Conservation (phyloP, 805 yeast genomes). For the Candida endomychidarum region DNA sequence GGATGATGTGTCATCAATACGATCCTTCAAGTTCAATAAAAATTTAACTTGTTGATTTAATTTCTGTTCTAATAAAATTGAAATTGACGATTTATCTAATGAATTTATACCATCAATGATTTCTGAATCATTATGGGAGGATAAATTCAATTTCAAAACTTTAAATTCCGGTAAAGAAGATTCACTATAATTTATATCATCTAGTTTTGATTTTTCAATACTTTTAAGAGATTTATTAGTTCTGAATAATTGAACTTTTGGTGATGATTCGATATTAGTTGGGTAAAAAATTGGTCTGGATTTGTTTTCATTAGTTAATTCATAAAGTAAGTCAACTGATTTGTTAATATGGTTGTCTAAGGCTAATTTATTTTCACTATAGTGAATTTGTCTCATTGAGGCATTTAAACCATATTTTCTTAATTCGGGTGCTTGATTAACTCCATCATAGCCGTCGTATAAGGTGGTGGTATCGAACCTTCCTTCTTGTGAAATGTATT, state of each 20-base stretch:
- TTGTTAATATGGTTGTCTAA: conserved; percentile 61
- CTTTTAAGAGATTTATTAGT: conserved; percentile 10
- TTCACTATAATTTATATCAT: conserved; percentile 7
- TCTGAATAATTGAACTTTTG: conserved; percentile 7
- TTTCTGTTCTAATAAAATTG: conserved; percentile 68
- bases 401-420: conserved; percentile 36
- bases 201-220: conserved; percentile 11
- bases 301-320: conserved; percentile 55
- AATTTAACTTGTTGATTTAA: conserved; percentile 66
- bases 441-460: conserved; percentile 30
- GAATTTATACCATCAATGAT: conserved; percentile 43
- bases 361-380: conserved; percentile 67
- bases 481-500: conserved; percentile 36
- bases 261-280: conserved; percentile 30
- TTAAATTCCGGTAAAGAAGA: conserved; percentile 44
- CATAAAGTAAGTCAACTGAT: conserved; percentile 50
- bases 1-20: conserved; percentile 89
- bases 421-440: conserved; percentile 14
- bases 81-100: conserved; percentile 66
- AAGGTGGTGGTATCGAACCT: conserved; percentile 30
- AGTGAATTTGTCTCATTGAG: conserved; percentile 71
- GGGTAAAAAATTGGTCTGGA: conserved; percentile 66
- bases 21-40: conserved; percentile 65
- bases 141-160: conserved; percentile 62
- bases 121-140: conserved; percentile 35